phyloP scores from a whole-genome alignment of 2,329 filamentous ascomycete species.

The Ceratocystis colombiana region DNA sequence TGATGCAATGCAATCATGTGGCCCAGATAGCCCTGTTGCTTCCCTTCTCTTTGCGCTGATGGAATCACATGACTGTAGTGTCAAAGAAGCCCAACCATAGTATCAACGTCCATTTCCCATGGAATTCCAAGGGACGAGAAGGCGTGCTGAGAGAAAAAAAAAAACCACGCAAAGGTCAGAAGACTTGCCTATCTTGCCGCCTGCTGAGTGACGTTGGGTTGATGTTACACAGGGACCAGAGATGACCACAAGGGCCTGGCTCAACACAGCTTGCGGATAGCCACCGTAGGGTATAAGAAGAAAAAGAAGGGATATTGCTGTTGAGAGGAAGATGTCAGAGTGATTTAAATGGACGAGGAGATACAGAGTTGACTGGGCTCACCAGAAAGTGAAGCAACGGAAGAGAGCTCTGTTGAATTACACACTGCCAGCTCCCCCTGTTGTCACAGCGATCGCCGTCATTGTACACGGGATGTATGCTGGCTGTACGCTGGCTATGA shows the following conservation, averaged over 20 bases:
- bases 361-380: not conserved
- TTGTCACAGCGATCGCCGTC: constrained; percentile 3
- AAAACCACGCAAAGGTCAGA: not conserved
- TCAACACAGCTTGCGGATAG: not conserved
- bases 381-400: not conserved
- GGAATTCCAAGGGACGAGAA: too few species aligned
- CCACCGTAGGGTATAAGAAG: not conserved
- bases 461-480: constrained; percentile 3
- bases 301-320: too few species aligned
- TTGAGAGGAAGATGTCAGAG: too few species aligned
- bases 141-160: too few species aligned
- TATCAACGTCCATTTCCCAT: not conserved
- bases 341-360: too few species aligned
- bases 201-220: constrained; percentile 11
- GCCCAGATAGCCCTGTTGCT: not conserved
- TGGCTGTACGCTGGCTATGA: not conserved
- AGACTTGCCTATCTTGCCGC: not conserved
- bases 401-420: not conserved
- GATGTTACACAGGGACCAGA: not conserved
- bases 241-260: too few species aligned
- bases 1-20: constrained; percentile 6
- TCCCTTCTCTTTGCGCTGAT: not conserved
- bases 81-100: not conserved
- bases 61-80: not conserved
- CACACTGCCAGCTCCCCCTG: not conserved